Conservation (phyloP, 2,329 filamentous ascomycete species). For the Endocalyx cinctus region DNA sequence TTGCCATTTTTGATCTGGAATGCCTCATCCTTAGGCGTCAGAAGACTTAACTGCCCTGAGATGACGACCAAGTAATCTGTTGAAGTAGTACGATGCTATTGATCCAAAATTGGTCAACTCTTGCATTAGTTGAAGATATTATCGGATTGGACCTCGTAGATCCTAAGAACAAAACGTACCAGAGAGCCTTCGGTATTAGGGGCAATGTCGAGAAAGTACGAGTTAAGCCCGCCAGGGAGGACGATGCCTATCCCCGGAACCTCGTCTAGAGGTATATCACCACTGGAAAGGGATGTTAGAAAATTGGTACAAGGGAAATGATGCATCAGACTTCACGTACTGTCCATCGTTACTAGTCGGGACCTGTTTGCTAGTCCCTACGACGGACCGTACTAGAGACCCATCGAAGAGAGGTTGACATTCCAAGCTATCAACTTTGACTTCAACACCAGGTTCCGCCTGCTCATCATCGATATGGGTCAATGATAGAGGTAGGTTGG, state of each 20-base stretch:
- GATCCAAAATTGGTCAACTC: too few relatives aligned
- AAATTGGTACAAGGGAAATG: too few relatives aligned
- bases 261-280: constrained; percentile 18
- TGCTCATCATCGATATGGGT: constrained; percentile 6
- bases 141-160: not conserved
- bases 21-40: constrained; percentile 23
- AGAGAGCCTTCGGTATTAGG: constrained; percentile 23
- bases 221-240: constrained; percentile 25
- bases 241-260: constrained; percentile 27
- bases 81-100: constrained; percentile 30
- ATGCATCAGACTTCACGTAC: too few relatives aligned
- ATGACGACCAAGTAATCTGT: constrained; percentile 27
- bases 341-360: constrained; percentile 24
- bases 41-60: constrained; percentile 21
- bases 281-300: too few relatives aligned
- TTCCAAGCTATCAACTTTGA: constrained; percentile 18
- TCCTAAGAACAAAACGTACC: constrained; percentile 11
- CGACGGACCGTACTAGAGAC: constrained; percentile 13
- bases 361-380: constrained; percentile 19
- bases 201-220: constrained; percentile 26
- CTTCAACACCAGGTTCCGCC: constrained; percentile 21
- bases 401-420: constrained; percentile 15
- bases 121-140: not conserved
- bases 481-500: constrained; percentile 17
- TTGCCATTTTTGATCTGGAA: too few relatives aligned